Base-by-base conservation (phyloP, 345 rosid genomes). In the Populus nigra region DNA sequence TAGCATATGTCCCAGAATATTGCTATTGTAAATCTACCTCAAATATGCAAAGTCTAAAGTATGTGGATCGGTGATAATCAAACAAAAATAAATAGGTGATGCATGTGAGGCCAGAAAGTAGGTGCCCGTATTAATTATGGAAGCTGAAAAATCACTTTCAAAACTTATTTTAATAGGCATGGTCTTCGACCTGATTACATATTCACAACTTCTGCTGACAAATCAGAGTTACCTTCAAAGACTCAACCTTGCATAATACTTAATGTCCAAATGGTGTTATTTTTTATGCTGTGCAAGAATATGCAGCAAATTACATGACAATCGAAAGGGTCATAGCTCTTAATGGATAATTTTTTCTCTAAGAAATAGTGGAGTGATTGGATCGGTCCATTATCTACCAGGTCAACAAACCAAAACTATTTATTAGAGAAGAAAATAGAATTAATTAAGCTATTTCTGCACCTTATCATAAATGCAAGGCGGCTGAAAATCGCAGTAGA, bases 81-180 rank as follows among this genome's bases (percentile, higher is more conserved):
- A 49, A 47, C 29, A 12, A 36, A 25, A 49, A 18, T 31, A 45
- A 10, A 62, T 4, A 0, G 49, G 35, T 7, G 36, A 35, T 68
- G 5, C 36, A 66, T 53, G 36, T 0, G 65, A 72, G 33, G 61
- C 50, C 65, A 59, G n/a, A 6, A n/a, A 63, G 76, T 49, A 77
- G 82, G 76, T 77, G 63, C 10, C 73, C 15, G 5, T 31, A 81
- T 82, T 81, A 77, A 73, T 25, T 25, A 25, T 69, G 73, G 67
- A 33, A 20, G 77, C 69, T 75, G 70, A 84, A 36, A 62, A 20
- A 7, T 83, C 87, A 83, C 85, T 80, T 70, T 86, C 86, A 65
- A 61, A 38, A 36, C 69, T 70, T 73, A 69, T 66, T 72, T 62
- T 68, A 50, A 31, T 49, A 23, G 29, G 29, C 27, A 45, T 53